A percentile compares a stretch with the other conserved stretches of the same genome.
Evolutionary conservation across 2,329 filamentous ascomycete species (phyloP).

Genomic region (Mycogone perniciosa): DNA sequence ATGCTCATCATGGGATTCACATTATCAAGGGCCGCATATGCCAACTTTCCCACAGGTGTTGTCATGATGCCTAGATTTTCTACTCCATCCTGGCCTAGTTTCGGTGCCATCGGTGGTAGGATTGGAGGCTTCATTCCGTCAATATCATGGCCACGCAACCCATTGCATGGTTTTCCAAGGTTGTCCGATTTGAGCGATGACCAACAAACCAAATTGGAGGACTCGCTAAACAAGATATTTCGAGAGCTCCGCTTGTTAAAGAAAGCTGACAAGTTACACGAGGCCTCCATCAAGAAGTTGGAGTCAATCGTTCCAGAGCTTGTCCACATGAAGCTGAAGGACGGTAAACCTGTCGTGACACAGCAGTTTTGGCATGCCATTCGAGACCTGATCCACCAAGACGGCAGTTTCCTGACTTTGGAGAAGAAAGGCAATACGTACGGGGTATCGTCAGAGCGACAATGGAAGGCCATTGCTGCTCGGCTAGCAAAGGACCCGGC

Average conservation of each 20-base stretch:
- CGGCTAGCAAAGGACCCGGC: constrained; percentile 33
- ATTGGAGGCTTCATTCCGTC: constrained; percentile 19
- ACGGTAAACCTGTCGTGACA: constrained; percentile 49
- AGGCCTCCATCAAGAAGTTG: constrained; percentile 36
- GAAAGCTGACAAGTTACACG: constrained; percentile 28
- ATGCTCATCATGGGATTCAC: neutral
- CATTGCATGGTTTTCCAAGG: constrained; percentile 15
- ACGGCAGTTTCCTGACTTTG: constrained; percentile 41
- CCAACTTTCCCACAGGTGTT: neutral
- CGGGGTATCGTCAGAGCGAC: constrained; percentile 36
- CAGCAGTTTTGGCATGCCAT: constrained; percentile 62
- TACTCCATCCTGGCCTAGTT: neutral
- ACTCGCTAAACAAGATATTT: constrained; percentile 20
- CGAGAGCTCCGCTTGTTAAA: constrained; percentile 18
- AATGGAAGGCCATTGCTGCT: constrained; percentile 41
- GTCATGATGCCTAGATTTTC: neutral
- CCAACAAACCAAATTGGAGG: constrained; percentile 16
- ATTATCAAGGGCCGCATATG: constrained; percentile 1
- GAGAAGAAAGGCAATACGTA: constrained; percentile 34
- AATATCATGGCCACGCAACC: constrained; percentile 20
- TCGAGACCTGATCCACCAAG: constrained; percentile 45
- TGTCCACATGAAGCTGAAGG: constrained; percentile 47
- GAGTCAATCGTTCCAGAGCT: constrained; percentile 47
- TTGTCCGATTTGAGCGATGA: constrained; percentile 11
- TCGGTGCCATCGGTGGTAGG: neutral